A percentile compares a stretch with the other conserved stretches of the same genome.
Evolutionary conservation across 148 eudicot genomes (phyloP).

Genomic region (Rhododendron kiyosumense): DNA sequence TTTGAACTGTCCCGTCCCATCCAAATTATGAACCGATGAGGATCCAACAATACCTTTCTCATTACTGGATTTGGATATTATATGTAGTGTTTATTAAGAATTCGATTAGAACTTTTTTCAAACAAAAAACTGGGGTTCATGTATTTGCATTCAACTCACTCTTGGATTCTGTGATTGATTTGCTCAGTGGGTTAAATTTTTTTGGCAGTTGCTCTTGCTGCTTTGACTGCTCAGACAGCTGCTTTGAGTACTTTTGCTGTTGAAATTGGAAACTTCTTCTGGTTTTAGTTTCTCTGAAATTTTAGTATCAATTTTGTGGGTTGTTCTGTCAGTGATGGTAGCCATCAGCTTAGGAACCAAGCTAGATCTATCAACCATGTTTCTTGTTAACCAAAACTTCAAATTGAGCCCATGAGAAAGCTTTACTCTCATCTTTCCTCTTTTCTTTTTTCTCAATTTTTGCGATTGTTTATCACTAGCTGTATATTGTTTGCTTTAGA

Average conservation of each 20-base stretch:
- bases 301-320: not conserved
- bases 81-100: too few species aligned
- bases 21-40: too few species aligned
- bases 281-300: not conserved
- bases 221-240: slow-evolving; percentile 27
- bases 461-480: not conserved
- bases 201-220: slow-evolving; percentile 36
- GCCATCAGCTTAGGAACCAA: not conserved
- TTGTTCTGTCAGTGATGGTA: not conserved
- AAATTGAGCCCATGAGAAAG: not conserved
- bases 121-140: not conserved
- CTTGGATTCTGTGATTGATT: not conserved
- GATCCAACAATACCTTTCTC: too few species aligned
- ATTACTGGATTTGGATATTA: too few species aligned
- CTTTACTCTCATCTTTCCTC: not conserved
- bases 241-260: slow-evolving; percentile 27
- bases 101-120: too few species aligned
- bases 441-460: too few species aligned
- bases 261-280: slow-evolving; percentile 1
- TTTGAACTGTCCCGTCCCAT: too few species aligned
- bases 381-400: not conserved
- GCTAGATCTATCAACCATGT: not conserved
- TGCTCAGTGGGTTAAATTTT: not conserved
- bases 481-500: not conserved
- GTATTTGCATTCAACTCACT: not conserved